These are phyloP conservation scores for Xylaria multiplex DNA, from an alignment of 2,329 filamentous ascomycete genomes.

Conservation along the genomic window DNA sequence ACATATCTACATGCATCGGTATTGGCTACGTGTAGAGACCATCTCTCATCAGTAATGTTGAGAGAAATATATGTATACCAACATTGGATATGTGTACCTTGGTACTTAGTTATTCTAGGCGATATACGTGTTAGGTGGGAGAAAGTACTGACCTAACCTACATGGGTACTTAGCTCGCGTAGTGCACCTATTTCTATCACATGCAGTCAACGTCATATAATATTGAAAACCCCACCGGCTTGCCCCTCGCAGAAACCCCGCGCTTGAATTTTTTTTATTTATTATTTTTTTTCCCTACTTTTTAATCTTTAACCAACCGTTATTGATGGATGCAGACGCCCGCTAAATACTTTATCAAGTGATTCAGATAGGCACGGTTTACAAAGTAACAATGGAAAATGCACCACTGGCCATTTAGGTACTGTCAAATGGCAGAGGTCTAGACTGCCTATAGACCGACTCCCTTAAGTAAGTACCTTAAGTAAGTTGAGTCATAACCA, in stretches of 20 bases:
- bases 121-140: no score
- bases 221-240: neutral
- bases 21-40: no score
- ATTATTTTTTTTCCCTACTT: neutral
- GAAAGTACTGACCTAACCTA: no score
- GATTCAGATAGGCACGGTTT: neutral
- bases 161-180: no score
- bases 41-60: no score
- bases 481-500: constrained; percentile 3
- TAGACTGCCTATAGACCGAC: neutral
- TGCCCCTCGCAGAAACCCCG: neutral
- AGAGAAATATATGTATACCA: no score
- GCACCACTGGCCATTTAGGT: neutral
- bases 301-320: no score
- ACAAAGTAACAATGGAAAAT: neutral
- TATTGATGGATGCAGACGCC: neutral
- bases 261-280: neutral
- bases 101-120: no score
- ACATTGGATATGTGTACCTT: no score
- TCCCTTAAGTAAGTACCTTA: neutral
- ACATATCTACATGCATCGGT: no score
- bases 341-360: neutral
- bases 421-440: neutral
- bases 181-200: constrained; percentile 5
- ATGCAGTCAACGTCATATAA: constrained; percentile 17